A percentile compares a stretch with the other conserved stretches of the same genome.
These are phyloP conservation scores for Xylaria scruposa DNA, from an alignment of 495 filamentous ascomycete species.

Conservation along the genomic window DNA sequence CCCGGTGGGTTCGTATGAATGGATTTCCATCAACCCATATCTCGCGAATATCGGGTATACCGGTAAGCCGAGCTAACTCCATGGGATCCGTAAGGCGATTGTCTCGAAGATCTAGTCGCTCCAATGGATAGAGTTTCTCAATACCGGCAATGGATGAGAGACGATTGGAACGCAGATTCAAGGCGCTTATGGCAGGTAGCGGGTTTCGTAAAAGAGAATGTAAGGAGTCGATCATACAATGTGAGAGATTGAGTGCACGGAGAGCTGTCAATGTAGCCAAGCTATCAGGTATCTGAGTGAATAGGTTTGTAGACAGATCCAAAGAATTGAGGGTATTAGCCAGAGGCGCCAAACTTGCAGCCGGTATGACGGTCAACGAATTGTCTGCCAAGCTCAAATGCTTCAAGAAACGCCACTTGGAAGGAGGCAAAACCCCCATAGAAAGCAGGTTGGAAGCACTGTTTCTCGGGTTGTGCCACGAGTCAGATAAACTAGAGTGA, in stretches of 20 bases:
- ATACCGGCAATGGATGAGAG: conserved; percentile 88
- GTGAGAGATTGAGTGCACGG: conserved; percentile 86
- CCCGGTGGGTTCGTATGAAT: conserved; percentile 84
- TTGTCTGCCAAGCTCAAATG: conserved; percentile 94
- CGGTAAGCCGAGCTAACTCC: conserved; percentile 87
- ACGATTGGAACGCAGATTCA: conserved; percentile 91
- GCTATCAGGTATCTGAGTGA: conserved; percentile 89
- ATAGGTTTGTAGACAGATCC: conserved; percentile 90
- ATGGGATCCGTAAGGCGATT: conserved; percentile 90
- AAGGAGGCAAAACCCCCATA: conserved; percentile 70
- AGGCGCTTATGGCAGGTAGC: conserved; percentile 87
- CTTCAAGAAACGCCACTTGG: conserved; percentile 93
- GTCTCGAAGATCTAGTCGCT: conserved; percentile 89
- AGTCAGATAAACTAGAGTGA: conserved; percentile 80
- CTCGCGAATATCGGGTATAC: conserved; percentile 88
- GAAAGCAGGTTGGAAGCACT: conserved; percentile 76
- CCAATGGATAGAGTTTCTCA: conserved; percentile 84
- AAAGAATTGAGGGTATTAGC: conserved; percentile 87
- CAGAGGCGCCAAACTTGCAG: conserved; percentile 76
- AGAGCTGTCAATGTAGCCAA: conserved; percentile 81
- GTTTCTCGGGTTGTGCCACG: conserved; percentile 65
- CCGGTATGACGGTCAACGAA: conserved; percentile 76
- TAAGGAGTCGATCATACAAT: conserved; percentile 96
- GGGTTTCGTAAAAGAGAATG: conserved; percentile 87
- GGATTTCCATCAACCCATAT: conserved; percentile 91